A percentile compares a stretch with the other conserved stretches of the same genome.
Conservation (phyloP, 371 early-diverging fungal genomes). For the Rhizopus arrhizus region DNA sequence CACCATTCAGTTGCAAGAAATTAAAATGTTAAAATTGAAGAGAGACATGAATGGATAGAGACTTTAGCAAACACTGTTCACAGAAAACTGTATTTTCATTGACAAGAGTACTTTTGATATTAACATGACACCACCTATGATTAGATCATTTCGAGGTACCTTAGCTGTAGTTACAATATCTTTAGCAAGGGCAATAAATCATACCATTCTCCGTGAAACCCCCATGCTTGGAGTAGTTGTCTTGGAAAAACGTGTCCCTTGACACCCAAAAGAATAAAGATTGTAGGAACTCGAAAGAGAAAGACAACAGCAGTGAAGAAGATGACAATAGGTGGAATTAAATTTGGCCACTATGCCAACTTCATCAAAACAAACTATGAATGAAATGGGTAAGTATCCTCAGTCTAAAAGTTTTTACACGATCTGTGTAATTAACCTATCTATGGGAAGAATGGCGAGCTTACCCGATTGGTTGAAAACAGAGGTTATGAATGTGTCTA, state of each 20-base stretch:
- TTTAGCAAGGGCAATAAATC: conserved; percentile 6
- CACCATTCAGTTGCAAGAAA: too few relatives aligned
- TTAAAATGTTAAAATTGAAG: too few relatives aligned
- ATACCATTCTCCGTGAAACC: conserved; percentile 9
- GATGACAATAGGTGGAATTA: conserved; percentile 13
- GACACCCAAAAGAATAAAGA: conserved; percentile 17
- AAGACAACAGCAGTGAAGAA: conserved; percentile 10
- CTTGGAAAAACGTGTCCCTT: conserved; percentile 8
- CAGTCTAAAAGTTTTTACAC: conserved; percentile 9
- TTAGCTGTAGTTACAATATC: not conserved
- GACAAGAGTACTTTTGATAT: conserved; percentile 10
- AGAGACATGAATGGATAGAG: too few relatives aligned
- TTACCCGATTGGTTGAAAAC: not conserved
- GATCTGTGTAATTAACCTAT: conserved; percentile 10
- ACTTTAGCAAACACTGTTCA: too few relatives aligned
- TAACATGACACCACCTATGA: not conserved
- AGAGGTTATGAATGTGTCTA: not conserved
- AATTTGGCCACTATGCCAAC: conserved; percentile 26
- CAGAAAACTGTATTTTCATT: not conserved
- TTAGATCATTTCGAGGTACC: conserved; percentile 6
- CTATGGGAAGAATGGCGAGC: not conserved
- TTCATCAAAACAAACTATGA: conserved; percentile 9
- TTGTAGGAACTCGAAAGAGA: conserved; percentile 9
- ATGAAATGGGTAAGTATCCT: conserved; percentile 13
- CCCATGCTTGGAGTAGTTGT: conserved; percentile 5